These are phyloP conservation scores for Penicillium fuscoglaucum DNA, from an alignment of 2,329 filamentous ascomycete genomes.

Conservation along the genomic window DNA sequence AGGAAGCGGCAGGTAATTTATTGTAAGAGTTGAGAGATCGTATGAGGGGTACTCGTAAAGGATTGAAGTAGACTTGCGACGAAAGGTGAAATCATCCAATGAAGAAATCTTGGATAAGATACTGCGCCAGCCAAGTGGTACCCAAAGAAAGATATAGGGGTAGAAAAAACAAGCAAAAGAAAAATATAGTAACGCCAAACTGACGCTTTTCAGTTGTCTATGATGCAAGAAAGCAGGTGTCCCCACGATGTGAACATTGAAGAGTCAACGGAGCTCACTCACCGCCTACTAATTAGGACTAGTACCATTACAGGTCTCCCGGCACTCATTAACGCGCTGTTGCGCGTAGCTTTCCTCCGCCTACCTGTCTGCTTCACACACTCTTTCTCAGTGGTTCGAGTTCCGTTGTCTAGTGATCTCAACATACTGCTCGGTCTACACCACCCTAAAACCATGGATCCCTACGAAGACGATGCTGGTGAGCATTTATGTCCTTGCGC, in stretches of 20 bases:
- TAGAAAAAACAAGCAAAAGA: background rate
- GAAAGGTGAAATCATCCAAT: slow-evolving; percentile 10
- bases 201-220: slow-evolving; percentile 8
- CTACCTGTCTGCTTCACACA: background rate
- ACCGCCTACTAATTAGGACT: slow-evolving; percentile 29
- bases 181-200: slow-evolving; percentile 4
- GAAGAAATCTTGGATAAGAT: slow-evolving; percentile 3
- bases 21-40: slow-evolving; percentile 2
- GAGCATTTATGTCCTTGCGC: slow-evolving; percentile 13
- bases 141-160: background rate
- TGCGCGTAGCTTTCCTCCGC: slow-evolving; percentile 24
- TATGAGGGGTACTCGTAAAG: slow-evolving; percentile 5
- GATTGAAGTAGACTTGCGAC: slow-evolving; percentile 12
- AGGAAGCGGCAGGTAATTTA: background rate
- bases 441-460: slow-evolving; percentile 31
- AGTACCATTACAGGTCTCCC: slow-evolving; percentile 18
- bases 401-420: background rate
- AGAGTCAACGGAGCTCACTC: slow-evolving; percentile 21
- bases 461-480: slow-evolving; percentile 38
- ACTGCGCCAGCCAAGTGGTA: background rate
- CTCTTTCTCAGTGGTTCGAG: background rate
- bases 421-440: slow-evolving; percentile 1
- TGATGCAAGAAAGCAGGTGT: slow-evolving; percentile 8
- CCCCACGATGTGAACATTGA: slow-evolving; percentile 10
- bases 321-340: slow-evolving; percentile 41